A percentile compares a stretch with the other conserved stretches of the same genome.
These are phyloP conservation scores for Helicostylum pulchrum DNA, from an alignment of 192 early-diverging fungal genomes.

Conservation along the genomic window DNA sequence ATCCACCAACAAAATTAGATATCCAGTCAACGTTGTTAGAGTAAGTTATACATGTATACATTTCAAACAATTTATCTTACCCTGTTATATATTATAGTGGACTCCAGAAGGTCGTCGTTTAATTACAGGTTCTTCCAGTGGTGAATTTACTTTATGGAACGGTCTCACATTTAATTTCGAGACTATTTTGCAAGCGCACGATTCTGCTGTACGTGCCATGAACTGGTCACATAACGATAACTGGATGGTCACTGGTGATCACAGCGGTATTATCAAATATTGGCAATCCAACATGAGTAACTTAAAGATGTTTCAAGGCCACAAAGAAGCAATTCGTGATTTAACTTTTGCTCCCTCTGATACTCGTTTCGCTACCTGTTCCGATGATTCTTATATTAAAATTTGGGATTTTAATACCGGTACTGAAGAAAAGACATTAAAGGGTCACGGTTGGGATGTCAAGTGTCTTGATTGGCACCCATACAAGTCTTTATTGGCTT, in stretches of 20 bases:
- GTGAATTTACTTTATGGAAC: conserved; percentile 98
- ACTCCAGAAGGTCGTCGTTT: conserved; percentile 93
- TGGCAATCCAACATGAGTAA: conserved; percentile 97
- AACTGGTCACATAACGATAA: conserved; percentile 94
- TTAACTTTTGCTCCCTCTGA: conserved; percentile 90
- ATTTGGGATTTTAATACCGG: conserved; percentile 93
- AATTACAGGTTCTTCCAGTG: conserved; percentile 88
- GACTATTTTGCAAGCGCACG: conserved; percentile 94
- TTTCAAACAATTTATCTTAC: neutral
- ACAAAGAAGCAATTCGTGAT: conserved; percentile 89
- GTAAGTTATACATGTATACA: conserved; percentile 41
- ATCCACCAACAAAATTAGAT: conserved; percentile 90
- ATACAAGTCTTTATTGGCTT: conserved; percentile 85
- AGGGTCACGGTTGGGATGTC: conserved; percentile 96
- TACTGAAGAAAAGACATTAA: conserved; percentile 74
- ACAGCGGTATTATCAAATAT: conserved; percentile 92
- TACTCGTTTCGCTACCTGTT: conserved; percentile 90
- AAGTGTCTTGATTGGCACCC: conserved; percentile 98
- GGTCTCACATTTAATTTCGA: conserved; percentile 98
- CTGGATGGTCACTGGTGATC: conserved; percentile 93
- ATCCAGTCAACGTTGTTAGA: conserved; percentile 86
- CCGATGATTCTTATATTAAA: conserved; percentile 93
- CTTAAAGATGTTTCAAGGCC: conserved; percentile 82
- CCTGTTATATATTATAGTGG: conserved; percentile 65
- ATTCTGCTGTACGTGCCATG: conserved; percentile 92